Evolutionary conservation across 2,329 filamentous ascomycete species (phyloP).

Genomic region (Taxawa tesnikishii): DNA sequence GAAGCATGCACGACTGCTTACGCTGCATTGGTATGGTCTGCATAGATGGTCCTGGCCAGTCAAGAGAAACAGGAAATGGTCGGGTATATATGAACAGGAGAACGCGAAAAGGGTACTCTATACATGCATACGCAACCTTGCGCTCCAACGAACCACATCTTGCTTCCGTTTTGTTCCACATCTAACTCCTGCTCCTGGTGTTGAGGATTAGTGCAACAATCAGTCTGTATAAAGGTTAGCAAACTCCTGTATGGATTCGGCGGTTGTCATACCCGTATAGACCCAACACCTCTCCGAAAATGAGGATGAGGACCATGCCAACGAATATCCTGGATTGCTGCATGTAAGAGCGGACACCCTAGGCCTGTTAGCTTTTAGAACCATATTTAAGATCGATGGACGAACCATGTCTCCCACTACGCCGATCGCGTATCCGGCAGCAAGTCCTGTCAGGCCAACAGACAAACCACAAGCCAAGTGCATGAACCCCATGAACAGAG

Average conservation of each 20-base stretch:
- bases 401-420: slow-evolving; percentile 80
- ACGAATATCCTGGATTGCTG: slow-evolving; percentile 92
- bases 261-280: slow-evolving; percentile 70
- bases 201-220: slow-evolving; percentile 91
- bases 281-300: slow-evolving; percentile 95
- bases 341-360: slow-evolving; percentile 89
- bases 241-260: background rate
- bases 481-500: slow-evolving; percentile 84
- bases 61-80: no score
- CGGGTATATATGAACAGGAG: no score
- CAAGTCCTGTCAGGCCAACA: slow-evolving; percentile 83
- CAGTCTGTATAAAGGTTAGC: slow-evolving; percentile 42
- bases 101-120: no score
- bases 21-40: no score
- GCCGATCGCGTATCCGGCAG: slow-evolving; percentile 92
- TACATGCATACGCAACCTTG: no score
- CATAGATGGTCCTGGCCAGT: no score
- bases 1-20: no score
- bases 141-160: no score
- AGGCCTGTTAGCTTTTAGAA: background rate
- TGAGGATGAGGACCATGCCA: slow-evolving; percentile 95
- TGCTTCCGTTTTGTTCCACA: background rate
- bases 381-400: slow-evolving; percentile 4
- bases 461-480: slow-evolving; percentile 84
- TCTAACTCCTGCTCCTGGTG: slow-evolving; percentile 59